Conservation (phyloP, 2,329 filamentous ascomycete genomes). For the Sarocladium oryzae region DNA sequence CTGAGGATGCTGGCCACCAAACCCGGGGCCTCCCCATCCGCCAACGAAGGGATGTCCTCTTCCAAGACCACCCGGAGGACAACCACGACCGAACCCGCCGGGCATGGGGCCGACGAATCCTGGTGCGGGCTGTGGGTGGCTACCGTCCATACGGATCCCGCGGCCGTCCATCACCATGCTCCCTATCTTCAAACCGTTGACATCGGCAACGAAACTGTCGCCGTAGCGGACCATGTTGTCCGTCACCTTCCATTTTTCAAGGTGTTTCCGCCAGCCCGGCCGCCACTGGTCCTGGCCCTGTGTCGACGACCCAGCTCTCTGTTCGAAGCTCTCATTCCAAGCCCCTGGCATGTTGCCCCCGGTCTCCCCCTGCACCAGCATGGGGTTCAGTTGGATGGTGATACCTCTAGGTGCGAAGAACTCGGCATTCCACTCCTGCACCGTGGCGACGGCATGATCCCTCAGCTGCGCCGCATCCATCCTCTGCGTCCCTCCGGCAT, state of each 20-base stretch:
- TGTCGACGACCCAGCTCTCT: constrained; percentile 13
- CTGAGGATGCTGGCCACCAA: background rate
- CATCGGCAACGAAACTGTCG: constrained; percentile 35
- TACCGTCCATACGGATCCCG: constrained; percentile 25
- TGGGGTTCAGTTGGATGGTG: constrained; percentile 27
- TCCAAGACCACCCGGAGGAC: background rate
- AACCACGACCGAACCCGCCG: background rate
- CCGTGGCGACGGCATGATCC: constrained; percentile 28
- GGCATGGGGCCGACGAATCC: constrained; percentile 10
- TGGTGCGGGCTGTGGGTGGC: background rate
- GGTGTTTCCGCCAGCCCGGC: constrained; percentile 12
- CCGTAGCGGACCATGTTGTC: constrained; percentile 37
- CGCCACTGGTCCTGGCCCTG: constrained; percentile 10
- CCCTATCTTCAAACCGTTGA: constrained; percentile 39
- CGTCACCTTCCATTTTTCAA: constrained; percentile 33
- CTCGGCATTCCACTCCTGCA: constrained; percentile 49
- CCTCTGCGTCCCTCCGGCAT: constrained; percentile 9
- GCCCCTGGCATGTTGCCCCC: constrained; percentile 17
- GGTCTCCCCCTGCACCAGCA: background rate
- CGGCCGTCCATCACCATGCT: constrained; percentile 34
- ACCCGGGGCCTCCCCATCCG: constrained; percentile 1
- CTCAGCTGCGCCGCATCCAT: constrained; percentile 15
- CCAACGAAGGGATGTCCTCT: constrained; percentile 12
- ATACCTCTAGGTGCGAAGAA: constrained; percentile 49
- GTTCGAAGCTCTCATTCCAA: constrained; percentile 14